Base-by-base conservation (phyloP, 2,329 filamentous ascomycete species). In the Immersiporthe knoxdaviesiana region DNA sequence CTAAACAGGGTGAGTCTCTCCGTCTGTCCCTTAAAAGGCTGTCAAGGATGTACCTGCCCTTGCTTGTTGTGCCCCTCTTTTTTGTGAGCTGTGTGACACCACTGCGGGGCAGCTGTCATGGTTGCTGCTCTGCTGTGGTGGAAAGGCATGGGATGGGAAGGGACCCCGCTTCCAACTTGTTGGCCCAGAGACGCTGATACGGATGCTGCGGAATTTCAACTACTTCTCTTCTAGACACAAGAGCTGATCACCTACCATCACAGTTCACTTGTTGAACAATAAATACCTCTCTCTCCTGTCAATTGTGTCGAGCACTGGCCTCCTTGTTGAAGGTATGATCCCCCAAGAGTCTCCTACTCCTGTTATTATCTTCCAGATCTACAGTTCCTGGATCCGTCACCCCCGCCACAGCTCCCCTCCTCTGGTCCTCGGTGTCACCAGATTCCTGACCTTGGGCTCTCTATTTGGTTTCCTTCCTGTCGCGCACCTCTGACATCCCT, bases 121-220 rank as follows among this genome's bases (percentile, higher is more conserved):
- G 59, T 39, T 30, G 44, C 47, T 50, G 18, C 24, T 24, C 24
- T 63, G 59, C 56, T 60, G 65, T 14, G 50, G 47, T 70, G 60
- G 64, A 67, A 69, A 71, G 64, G 59, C 65, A 41, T 65, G 69
- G 69, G 39, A 41, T 67, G 64, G 64, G 59, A 63, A 24, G 66
- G 69, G 64, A 71, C 69, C 69, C 69, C 69, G 67, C 69, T 71
- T 69, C 69, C 63, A 44, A 69, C 52, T 66, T 66, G 47, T 56
- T 58, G 39, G 47, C 39, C n/a, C n/a, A n/a, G n/a, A 3, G 35
- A 2, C 16, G n/a, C 10, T 10, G 27, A 63, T 10, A n/a, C 61
- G 61, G 61, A 50, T 32, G 39, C 39, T 50, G 30, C 61, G 61
- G 59, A 44, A 8, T 27, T 44, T 18, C 21, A 44, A 24, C 56